Base-by-base conservation (phyloP, 176 grass and related monocot species). In the Alloteropsis semialata region DNA sequence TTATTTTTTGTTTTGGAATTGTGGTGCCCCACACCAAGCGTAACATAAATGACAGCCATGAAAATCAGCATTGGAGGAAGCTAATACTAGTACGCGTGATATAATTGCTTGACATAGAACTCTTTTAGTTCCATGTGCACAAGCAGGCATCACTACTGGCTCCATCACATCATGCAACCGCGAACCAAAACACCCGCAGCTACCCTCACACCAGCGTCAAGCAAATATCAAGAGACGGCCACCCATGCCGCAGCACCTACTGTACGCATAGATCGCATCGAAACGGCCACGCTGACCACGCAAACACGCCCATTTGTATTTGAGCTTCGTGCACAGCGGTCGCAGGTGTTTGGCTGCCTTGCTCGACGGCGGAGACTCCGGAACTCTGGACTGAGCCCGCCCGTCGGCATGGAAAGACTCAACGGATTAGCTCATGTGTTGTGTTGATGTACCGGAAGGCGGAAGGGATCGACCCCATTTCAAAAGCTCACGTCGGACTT, bases 231-330 rank as follows among this genome's bases (percentile, higher is more conserved):
- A 54, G 18, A 55, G 34, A 36, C 10, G 53, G 53, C 8, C n/a
- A n/a, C 5, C 53, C 50, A 55, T 46, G 1, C 30, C 42, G 70
- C 16, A 4, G 9, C 21, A 44, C n/a, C n/a, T n/a, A n/a, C n/a
- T n/a, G n/a, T n/a, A n/a, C 36, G 32, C 65, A n/a, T 54, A 32
- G 58, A 32, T 43, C 32, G 46, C 72, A 76, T 65, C 72, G 82
- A 76, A 66, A 43, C 34, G 32, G 3, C 39, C 71, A 76, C 58
- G 57, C 42, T 38, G 50, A 44, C 18, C 55, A 83, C 41, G 6
- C 44, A 17, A 48, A 48, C n/a, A n/a, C n/a, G n/a, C n/a, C n/a
- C n/a, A n/a, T n/a, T n/a, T n/a, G n/a, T n/a, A n/a, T n/a, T n/a
- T n/a, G n/a, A n/a, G n/a, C n/a, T n/a, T n/a, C n/a, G n/a, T n/a